These are phyloP conservation scores for Phytophthora kernoviae DNA, from an alignment of 352 stramenopile genomes.

Conservation along the genomic window DNA sequence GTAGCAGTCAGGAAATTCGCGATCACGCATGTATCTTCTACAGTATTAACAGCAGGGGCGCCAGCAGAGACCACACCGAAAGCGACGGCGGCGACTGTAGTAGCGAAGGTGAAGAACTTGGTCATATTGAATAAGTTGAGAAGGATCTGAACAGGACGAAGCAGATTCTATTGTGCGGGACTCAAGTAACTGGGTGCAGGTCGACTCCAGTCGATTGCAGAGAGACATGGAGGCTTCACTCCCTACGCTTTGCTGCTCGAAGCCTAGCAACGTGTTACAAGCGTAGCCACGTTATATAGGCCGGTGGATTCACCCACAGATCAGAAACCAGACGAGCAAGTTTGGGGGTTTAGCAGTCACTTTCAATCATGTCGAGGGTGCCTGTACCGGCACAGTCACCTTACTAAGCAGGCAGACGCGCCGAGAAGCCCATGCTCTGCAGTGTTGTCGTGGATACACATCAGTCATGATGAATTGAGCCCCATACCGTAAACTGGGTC, in stretches of 20 bases:
- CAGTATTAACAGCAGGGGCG: constrained; percentile 2
- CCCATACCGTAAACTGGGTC: not conserved
- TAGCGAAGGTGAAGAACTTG: constrained; percentile 29
- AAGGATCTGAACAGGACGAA: constrained; percentile 22
- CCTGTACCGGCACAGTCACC: too few relatives aligned
- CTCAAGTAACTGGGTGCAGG: not conserved
- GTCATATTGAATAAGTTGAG: constrained; percentile 25
- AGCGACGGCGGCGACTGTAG: constrained; percentile 16
- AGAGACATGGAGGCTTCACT: constrained; percentile 2
- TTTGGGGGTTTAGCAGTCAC: not conserved
- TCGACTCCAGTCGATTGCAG: not conserved
- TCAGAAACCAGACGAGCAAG: not conserved
- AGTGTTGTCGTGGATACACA: constrained; percentile 17
- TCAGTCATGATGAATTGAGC: not conserved
- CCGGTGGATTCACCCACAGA: not conserved
- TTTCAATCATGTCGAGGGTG: too few relatives aligned
- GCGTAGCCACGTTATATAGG: not conserved
- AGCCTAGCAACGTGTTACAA: constrained; percentile 4
- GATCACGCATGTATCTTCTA: constrained; percentile 38
- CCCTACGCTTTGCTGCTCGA: not conserved
- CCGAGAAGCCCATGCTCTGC: constrained; percentile 19
- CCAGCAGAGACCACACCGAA: constrained; percentile 20
- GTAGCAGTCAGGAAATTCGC: constrained; percentile 51
- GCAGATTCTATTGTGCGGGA: constrained; percentile 32
- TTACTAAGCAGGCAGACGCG: constrained; percentile 27